Evolutionary conservation across 257 asterid species (phyloP).

Genomic region (Knoxia roxburghii): DNA sequence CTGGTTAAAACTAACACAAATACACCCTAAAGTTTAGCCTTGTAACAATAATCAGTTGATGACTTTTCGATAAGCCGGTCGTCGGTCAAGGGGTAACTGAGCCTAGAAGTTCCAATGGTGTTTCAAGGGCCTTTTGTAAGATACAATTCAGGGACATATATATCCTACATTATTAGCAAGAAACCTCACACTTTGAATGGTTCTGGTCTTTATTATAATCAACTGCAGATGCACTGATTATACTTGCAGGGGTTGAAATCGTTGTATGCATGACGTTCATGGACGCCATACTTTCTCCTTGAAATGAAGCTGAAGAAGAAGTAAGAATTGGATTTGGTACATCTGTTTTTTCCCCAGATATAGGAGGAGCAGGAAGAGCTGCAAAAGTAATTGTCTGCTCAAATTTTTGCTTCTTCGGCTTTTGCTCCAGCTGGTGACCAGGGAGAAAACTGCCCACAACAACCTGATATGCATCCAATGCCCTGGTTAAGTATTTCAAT

Average conservation of each 20-base stretch:
- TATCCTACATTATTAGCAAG: slow-evolving; percentile 38
- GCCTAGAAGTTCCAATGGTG: slow-evolving; percentile 32
- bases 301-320: slow-evolving; percentile 46
- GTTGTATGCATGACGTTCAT: slow-evolving; percentile 37
- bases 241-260: slow-evolving; percentile 34
- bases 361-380: slow-evolving; percentile 38
- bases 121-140: slow-evolving; percentile 25
- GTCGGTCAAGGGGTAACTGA: slow-evolving; percentile 33
- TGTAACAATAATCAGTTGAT: slow-evolving; percentile 25
- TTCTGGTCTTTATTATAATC: slow-evolving; percentile 51
- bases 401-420: slow-evolving; percentile 52
- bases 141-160: slow-evolving; percentile 19
- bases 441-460: slow-evolving; percentile 72
- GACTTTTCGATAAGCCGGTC: slow-evolving; percentile 24
- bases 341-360: slow-evolving; percentile 36
- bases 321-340: slow-evolving; percentile 33
- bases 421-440: slow-evolving; percentile 41
- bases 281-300: slow-evolving; percentile 37
- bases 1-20: slow-evolving; percentile 23
- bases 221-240: slow-evolving; percentile 34
- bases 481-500: slow-evolving; percentile 16
- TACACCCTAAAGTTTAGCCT: slow-evolving; percentile 23
- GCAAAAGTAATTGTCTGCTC: slow-evolving; percentile 48
- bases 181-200: slow-evolving; percentile 37
- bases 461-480: slow-evolving; percentile 40